phyloP scores from a whole-genome alignment of 345 rosid species.

The Firmiana major region DNA sequence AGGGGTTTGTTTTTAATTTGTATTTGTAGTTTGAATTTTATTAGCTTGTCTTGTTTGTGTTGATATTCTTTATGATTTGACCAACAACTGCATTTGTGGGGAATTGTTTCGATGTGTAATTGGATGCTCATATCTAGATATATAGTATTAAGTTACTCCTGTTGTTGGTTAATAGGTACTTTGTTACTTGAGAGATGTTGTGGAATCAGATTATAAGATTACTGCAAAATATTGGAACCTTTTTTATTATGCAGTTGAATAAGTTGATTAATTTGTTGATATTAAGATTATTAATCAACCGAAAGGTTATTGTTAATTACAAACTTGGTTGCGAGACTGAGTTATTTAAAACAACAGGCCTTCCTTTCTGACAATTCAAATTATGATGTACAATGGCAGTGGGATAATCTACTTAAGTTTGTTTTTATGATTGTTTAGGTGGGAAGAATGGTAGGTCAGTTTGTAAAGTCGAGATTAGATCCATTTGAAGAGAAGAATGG shows the following conservation, averaged over 20 bases:
- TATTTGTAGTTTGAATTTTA: no score
- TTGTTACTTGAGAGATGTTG: background rate
- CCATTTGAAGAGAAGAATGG: slow-evolving; percentile 38
- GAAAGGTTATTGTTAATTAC: no score
- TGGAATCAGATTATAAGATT: background rate
- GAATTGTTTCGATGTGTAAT: no score
- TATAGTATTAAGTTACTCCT: background rate
- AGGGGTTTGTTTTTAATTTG: background rate
- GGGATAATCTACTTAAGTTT: background rate
- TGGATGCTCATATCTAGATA: background rate
- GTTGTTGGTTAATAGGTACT: background rate
- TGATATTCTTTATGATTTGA: background rate
- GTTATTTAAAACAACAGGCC: background rate
- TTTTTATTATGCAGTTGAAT: background rate
- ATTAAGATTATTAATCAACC: no score
- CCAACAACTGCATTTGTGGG: background rate
- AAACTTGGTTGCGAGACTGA: background rate
- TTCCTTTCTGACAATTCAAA: background rate
- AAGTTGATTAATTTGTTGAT: background rate
- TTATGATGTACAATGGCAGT: background rate
- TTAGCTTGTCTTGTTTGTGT: background rate
- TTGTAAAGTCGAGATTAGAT: slow-evolving; percentile 44
- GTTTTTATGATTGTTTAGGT: slow-evolving; percentile 21
- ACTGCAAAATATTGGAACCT: no score
- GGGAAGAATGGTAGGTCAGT: slow-evolving; percentile 46